Evolutionary conservation across 2,329 filamentous ascomycete genomes (phyloP), one percentile per base, ranked within the genome.

Genomic region (Arthrobotrys iridis): DNA sequence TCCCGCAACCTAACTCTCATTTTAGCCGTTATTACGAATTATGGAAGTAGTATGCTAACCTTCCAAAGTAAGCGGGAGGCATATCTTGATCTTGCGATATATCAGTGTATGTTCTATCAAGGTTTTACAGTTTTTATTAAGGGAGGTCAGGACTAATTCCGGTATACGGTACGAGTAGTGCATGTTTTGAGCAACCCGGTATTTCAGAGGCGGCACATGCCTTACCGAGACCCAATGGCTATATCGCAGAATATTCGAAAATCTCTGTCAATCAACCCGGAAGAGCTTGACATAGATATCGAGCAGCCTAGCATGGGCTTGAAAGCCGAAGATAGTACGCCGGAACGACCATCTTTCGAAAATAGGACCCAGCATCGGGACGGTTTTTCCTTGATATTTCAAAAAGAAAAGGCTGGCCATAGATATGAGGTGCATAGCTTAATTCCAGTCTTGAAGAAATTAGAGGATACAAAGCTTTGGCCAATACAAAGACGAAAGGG

Each of bases 21-120:
- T 24, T 46, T 30, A 62, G 57, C 57, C 7, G 30, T 37, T 4
- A 30, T 62, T 28, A 28, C 57, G 18, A 64, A 64, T 50, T 30
- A 18, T 18, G 57, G 30, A n/a, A 24, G 13, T 15, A n/a, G 35
- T 18, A 15, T 18, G 6, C 13, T 52, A 15, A 7, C 4, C n/a
- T 62, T 62, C 30, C 24, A 48, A 18, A 26, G 28, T 30, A 64
- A 64, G 20, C 28, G 59, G 10, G 59, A 64, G 28, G 18, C 18
- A 1, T 52, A 45, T 33, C 59, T 64, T 48, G 59, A 64, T 26
- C 18, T 64, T 41, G 35, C 59, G 40, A 64, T 55, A 41, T 65
- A 65, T 45, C 35, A 55, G 30, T 22, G 60, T 65, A 22, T 33
- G 60, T 55, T 22, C 28, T 33, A 15, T n/a, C 2, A n/a, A 8